These are phyloP conservation scores for Venturia pyrina DNA, from an alignment of 2,329 filamentous ascomycete genomes.

Conservation along the genomic window DNA sequence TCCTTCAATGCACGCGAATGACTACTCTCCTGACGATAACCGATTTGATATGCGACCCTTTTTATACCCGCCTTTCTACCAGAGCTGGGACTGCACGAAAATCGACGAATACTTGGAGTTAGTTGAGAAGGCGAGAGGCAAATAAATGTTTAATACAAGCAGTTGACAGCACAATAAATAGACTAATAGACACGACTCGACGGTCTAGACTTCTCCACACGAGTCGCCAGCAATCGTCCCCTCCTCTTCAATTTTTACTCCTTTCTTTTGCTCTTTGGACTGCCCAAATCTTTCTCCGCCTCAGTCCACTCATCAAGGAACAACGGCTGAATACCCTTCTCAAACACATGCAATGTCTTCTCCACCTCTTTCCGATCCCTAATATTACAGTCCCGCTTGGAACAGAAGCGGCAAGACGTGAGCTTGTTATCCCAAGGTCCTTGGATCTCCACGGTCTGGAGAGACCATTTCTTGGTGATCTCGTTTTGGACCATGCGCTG, in stretches of 20 bases:
- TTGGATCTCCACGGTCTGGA: not conserved
- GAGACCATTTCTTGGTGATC: not conserved
- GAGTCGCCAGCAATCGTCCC: not conserved
- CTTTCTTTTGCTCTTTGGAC: not conserved
- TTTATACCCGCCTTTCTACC: slow-evolving; percentile 36
- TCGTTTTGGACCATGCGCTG: not conserved
- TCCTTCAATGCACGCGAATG: slow-evolving; percentile 21
- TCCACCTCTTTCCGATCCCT: not conserved
- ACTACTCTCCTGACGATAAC: slow-evolving; percentile 48
- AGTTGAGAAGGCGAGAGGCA: slow-evolving; percentile 4
- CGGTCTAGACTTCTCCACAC: not conserved
- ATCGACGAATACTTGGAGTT: slow-evolving; percentile 16
- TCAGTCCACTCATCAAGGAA: not conserved
- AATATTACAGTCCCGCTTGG: not conserved
- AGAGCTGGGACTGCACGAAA: slow-evolving; percentile 27
- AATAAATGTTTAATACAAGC: not conserved
- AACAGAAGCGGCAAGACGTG: not conserved
- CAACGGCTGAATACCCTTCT: not conserved
- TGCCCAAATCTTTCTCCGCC: not conserved
- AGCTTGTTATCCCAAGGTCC: not conserved
- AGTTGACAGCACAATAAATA: not conserved
- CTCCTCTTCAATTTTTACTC: not conserved
- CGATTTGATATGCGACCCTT: slow-evolving; percentile 49
- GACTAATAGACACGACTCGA: not conserved
- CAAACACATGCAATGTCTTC: not conserved